phyloP scores from a whole-genome alignment of 2,329 filamentous ascomycete species.

The Trichocomaceae sp. region DNA sequence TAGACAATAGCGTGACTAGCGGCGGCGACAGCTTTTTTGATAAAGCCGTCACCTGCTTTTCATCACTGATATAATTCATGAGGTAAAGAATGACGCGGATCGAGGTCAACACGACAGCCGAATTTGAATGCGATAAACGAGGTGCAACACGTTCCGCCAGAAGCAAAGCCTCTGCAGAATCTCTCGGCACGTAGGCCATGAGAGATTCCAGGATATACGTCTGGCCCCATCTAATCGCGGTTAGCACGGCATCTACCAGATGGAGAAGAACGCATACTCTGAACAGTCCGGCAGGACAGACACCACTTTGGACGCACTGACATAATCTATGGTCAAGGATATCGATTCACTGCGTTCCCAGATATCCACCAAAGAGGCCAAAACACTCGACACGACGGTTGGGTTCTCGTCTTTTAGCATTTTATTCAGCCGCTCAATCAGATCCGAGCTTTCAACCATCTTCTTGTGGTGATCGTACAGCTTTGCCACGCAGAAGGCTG shows the following conservation, averaged over 20 bases:
- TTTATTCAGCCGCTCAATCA: slow-evolving; percentile 84
- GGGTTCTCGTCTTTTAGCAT: slow-evolving; percentile 94
- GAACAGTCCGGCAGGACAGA: slow-evolving; percentile 95
- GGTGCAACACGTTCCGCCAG: slow-evolving; percentile 90
- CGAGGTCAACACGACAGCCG: slow-evolving; percentile 89
- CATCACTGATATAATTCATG: slow-evolving; percentile 96
- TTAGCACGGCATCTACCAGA: neutral
- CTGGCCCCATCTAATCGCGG: slow-evolving; percentile 76
- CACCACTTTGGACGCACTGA: slow-evolving; percentile 95
- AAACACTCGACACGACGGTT: slow-evolving; percentile 88
- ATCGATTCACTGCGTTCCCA: slow-evolving; percentile 98
- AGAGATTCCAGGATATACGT: slow-evolving; percentile 96
- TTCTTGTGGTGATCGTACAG: slow-evolving; percentile 92
- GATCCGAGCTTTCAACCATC: slow-evolving; percentile 80
- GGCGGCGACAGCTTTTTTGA: slow-evolving; percentile 93
- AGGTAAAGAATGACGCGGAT: slow-evolving; percentile 94
- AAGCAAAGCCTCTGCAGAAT: slow-evolving; percentile 77
- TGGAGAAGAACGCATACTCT: slow-evolving; percentile 56
- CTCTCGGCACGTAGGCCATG: slow-evolving; percentile 95
- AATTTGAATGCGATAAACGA: slow-evolving; percentile 95
- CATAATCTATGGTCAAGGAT: slow-evolving; percentile 95
- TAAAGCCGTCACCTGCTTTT: slow-evolving; percentile 77
- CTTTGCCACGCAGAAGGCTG: slow-evolving; percentile 93
- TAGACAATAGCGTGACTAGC: slow-evolving; percentile 87
- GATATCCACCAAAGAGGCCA: slow-evolving; percentile 90